Evolutionary conservation across 108 stramenopile genomes (phyloP).

Genomic region (Nitzschia palea): DNA sequence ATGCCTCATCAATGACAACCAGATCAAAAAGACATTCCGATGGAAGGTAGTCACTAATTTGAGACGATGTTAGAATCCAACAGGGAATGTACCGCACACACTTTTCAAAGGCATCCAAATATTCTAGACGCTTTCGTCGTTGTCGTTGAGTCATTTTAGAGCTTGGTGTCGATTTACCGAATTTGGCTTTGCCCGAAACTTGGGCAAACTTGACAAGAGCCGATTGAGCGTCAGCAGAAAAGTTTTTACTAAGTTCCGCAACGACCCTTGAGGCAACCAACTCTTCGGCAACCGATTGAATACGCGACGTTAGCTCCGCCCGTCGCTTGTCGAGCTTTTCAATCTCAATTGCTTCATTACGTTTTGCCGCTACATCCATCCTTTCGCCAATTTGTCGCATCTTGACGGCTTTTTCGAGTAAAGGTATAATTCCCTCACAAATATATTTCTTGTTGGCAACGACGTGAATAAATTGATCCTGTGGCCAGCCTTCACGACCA

Average conservation of each 20-base stretch:
- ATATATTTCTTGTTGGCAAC: conserved; percentile 1
- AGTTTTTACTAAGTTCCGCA: conserved; percentile 37
- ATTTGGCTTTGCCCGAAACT: conserved; percentile 58
- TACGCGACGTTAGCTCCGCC: conserved; percentile 8
- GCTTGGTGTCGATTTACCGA: conserved; percentile 41
- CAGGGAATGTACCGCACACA: conserved; percentile 69
- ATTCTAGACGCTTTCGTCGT: conserved; percentile 53
- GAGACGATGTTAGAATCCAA: conserved; percentile 62
- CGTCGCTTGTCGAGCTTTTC: conserved; percentile 35
- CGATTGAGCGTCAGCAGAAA: conserved; percentile 57
- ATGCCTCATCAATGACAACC: conserved; percentile 65
- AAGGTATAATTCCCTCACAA: neutral
- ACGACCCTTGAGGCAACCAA: conserved; percentile 49
- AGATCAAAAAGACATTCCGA: conserved; percentile 61
- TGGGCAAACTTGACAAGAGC: conserved; percentile 61
- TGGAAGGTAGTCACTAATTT: conserved; percentile 62
- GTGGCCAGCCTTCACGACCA: conserved; percentile 25
- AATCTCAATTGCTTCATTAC: conserved; percentile 15
- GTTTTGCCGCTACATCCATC: conserved; percentile 10
- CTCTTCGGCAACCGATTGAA: conserved; percentile 41
- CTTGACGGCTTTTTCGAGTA: conserved; percentile 28
- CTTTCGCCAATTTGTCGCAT: conserved; percentile 24
- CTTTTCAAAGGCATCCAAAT: conserved; percentile 57
- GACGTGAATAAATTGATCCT: neutral
- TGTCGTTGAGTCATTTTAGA: conserved; percentile 59